These are phyloP conservation scores for Lophiotrema nucula DNA, from an alignment of 495 filamentous ascomycete genomes.

Conservation along the genomic window DNA sequence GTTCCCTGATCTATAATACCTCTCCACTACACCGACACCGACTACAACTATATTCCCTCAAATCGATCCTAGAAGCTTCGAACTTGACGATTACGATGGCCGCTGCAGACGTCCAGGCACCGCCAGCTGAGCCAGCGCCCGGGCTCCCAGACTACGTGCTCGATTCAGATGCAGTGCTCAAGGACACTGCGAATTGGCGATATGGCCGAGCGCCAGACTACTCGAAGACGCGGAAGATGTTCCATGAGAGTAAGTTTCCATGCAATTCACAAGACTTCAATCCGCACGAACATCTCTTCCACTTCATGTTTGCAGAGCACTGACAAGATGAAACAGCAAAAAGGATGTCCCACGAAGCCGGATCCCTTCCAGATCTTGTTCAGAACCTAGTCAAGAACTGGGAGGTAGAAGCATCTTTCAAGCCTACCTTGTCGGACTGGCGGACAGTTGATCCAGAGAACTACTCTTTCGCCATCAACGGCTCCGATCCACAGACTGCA, in stretches of 20 bases:
- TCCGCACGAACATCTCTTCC: no score
- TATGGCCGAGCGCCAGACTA: constrained; percentile 61
- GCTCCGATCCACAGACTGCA: constrained; percentile 51
- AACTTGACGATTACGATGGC: no score
- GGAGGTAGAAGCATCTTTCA: constrained; percentile 70
- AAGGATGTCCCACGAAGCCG: constrained; percentile 51
- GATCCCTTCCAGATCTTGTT: constrained; percentile 57
- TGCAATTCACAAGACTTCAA: not conserved
- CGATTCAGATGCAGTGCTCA: constrained; percentile 58
- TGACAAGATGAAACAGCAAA: no score
- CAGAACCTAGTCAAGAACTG: constrained; percentile 72
- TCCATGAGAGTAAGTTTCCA: constrained; percentile 49
- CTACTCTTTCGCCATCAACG: constrained; percentile 64
- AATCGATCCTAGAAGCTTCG: no score
- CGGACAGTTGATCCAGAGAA: constrained; percentile 56
- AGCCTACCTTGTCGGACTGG: constrained; percentile 59
- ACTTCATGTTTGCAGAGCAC: no score
- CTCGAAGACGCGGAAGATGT: constrained; percentile 54
- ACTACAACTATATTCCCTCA: no score
- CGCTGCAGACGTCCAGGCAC: constrained; percentile 20
- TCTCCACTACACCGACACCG: no score
- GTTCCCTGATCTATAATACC: no score
- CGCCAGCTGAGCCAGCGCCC: constrained; percentile 35
- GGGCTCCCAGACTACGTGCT: constrained; percentile 59
- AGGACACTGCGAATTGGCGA: constrained; percentile 57